These are phyloP conservation scores for Pholiota molesta DNA, from an alignment of 768 basidiomycete species.

Conservation along the genomic window DNA sequence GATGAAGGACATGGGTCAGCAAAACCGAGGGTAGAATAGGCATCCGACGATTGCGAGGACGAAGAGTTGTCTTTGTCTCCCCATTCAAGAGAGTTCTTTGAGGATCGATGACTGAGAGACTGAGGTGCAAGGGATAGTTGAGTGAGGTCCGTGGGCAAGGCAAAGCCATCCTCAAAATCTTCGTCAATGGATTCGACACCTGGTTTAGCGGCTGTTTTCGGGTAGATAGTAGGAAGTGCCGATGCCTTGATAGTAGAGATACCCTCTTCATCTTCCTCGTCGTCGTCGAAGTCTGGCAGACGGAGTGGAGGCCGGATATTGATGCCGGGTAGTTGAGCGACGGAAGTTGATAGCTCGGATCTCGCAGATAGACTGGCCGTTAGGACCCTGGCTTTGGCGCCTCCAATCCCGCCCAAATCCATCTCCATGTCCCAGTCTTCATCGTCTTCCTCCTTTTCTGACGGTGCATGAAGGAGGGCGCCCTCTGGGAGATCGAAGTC, in stretches of 20 bases:
- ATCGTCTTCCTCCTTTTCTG: slow-evolving; percentile 66
- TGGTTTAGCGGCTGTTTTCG: slow-evolving; percentile 39
- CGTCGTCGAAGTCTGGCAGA: slow-evolving; percentile 52
- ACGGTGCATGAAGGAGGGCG: slow-evolving; percentile 61
- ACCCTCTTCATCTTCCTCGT: slow-evolving; percentile 80
- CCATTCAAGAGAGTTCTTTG: slow-evolving; percentile 87
- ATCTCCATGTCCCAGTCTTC: slow-evolving; percentile 86
- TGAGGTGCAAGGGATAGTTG: slow-evolving; percentile 81
- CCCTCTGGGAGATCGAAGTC: slow-evolving; percentile 87
- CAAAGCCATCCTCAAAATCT: slow-evolving; percentile 84
- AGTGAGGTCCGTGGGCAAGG: slow-evolving; percentile 78
- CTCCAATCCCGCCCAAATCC: slow-evolving; percentile 62
- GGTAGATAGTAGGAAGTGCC: slow-evolving; percentile 38
- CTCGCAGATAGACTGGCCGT: slow-evolving; percentile 39
- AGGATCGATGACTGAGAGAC: slow-evolving; percentile 74
- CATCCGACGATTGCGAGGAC: slow-evolving; percentile 87
- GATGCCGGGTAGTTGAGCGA: slow-evolving; percentile 37
- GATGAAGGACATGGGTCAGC: slow-evolving; percentile 73
- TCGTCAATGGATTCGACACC: slow-evolving; percentile 55
- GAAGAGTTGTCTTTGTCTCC: slow-evolving; percentile 81
- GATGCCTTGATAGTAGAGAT: slow-evolving; percentile 83
- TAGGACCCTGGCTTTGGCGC: slow-evolving; percentile 46
- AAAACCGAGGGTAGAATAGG: slow-evolving; percentile 80
- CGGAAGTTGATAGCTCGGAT: slow-evolving; percentile 37
- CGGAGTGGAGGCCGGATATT: slow-evolving; percentile 70